Conservation (phyloP, 75 land plant genomes). For the Ceratopteris richardii region DNA sequence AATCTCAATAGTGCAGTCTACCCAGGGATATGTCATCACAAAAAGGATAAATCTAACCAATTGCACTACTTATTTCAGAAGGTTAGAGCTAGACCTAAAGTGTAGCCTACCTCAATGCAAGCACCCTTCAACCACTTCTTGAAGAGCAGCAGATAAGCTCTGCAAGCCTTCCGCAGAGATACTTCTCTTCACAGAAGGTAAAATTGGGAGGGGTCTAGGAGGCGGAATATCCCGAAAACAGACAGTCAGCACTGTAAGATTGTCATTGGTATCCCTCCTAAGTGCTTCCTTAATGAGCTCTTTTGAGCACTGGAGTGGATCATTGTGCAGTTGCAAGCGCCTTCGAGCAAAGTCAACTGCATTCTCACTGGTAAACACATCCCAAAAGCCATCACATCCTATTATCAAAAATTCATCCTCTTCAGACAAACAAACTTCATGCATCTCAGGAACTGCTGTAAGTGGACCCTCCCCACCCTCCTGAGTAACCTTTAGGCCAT, state of each 20-base stretch:
- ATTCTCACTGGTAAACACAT: slow-evolving; percentile 70
- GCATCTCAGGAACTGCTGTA: slow-evolving; percentile 60
- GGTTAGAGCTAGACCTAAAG: too few species aligned
- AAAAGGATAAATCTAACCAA: too few species aligned
- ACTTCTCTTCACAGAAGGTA: neutral
- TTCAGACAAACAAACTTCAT: slow-evolving; percentile 32
- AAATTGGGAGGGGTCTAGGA: slow-evolving; percentile 13
- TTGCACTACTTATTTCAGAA: too few species aligned
- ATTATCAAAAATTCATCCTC: slow-evolving; percentile 57
- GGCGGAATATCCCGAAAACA: slow-evolving; percentile 69
- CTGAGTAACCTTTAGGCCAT: slow-evolving; percentile 39
- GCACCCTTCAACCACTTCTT: too few species aligned
- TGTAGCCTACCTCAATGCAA: too few species aligned
- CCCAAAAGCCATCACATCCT: slow-evolving; percentile 85
- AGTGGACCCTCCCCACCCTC: slow-evolving; percentile 50
- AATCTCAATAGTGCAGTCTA: too few species aligned
- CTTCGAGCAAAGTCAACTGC: slow-evolving; percentile 64
- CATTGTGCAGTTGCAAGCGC: slow-evolving; percentile 63
- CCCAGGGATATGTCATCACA: too few species aligned
- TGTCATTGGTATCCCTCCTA: slow-evolving; percentile 53
- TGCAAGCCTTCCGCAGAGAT: too few species aligned
- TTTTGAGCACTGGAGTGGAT: slow-evolving; percentile 71
- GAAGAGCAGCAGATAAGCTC: too few species aligned
- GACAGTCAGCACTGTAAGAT: slow-evolving; percentile 74
- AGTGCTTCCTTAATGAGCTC: slow-evolving; percentile 71